Base-by-base conservation (phyloP, 192 early-diverging fungal species). In the Podila verticillata region DNA sequence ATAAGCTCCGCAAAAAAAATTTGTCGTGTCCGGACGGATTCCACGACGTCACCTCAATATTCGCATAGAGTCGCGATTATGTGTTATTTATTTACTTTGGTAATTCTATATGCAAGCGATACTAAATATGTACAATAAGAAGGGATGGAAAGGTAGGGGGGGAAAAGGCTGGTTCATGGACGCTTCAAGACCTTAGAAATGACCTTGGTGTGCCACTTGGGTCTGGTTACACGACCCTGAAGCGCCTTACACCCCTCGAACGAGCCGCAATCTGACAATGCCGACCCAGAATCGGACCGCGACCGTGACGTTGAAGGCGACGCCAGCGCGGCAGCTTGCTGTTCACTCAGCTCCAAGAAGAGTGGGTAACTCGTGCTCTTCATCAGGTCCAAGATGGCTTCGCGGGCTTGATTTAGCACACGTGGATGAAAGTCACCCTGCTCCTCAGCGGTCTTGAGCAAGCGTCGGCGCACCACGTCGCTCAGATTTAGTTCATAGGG, bases 401-500 rank as follows among this genome's bases (percentile, higher is more conserved):
- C 48, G 0, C 60, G 26, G 8, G 75, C 68, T 2, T 58, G 71
- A 5, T 60, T 49, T 1, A 85, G 75, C n/a, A 85, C n/a, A 13
- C 54, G 61, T 7, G 84, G 75, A 24, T 81, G 75, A 48, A 79
- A 85, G 17, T 69, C 54, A 7, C 72, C 61, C 0, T 54, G 51
- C 30, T 47, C 44, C 15, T 61, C 24, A 3, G 78, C 70, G 0
- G 64, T 35, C 47, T 82, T 69, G n/a, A 82, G 26, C 13, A 85
- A n/a, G 22, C 59, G 59, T n/a, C 61, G 51, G n/a, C 81, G 66
- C 4, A 72, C 71, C 6, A 65, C 64, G 36, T 70, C 72, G 12
- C 72, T 73, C 9, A 85, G 65, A 36, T 85, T 85, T 57, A 85
- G 57, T 32, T 85, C 84, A 19, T 74, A 74, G 19, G 79, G 71